Conservation (phyloP, 208 protist species). For the Trypanosoma brucei region DNA sequence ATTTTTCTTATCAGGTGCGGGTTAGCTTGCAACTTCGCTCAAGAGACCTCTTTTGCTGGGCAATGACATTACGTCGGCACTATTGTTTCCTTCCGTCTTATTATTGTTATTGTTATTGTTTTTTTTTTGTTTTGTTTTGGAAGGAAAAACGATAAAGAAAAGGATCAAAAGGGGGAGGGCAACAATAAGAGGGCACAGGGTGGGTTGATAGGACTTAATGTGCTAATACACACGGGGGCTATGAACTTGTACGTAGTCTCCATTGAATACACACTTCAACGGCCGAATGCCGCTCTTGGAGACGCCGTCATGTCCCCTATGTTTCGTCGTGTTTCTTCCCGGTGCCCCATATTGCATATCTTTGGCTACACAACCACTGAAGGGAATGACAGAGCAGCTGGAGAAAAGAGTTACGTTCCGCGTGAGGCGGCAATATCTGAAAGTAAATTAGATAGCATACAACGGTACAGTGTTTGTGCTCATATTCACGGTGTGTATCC, state of each 20-base stretch:
- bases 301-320: constrained; percentile 49
- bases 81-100: too few relatives aligned
- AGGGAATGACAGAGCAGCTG: constrained; percentile 14
- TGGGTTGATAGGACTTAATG: not conserved
- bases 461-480: constrained; percentile 48
- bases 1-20: too few relatives aligned
- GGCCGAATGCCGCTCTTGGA: constrained; percentile 47
- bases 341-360: constrained; percentile 67
- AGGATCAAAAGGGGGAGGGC: not conserved
- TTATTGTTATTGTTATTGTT: too few relatives aligned
- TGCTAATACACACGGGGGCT: not conserved
- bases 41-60: too few relatives aligned
- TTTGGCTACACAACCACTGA: constrained; percentile 42
- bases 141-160: too few relatives aligned
- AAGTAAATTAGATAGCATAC: not conserved
- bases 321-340: constrained; percentile 47
- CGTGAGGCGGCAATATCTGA: too few relatives aligned
- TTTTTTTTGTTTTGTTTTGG: too few relatives aligned
- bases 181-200: not conserved
- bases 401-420: too few relatives aligned
- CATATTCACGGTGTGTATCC: constrained; percentile 82
- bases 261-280: constrained; percentile 46
- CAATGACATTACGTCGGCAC: too few relatives aligned
- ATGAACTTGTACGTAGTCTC: constrained; percentile 66
- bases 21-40: too few relatives aligned